A percentile compares a stretch with the other conserved stretches of the same genome.
These are phyloP conservation scores for Cercospora zeina DNA, from an alignment of 2,329 filamentous ascomycete genomes.

Conservation along the genomic window DNA sequence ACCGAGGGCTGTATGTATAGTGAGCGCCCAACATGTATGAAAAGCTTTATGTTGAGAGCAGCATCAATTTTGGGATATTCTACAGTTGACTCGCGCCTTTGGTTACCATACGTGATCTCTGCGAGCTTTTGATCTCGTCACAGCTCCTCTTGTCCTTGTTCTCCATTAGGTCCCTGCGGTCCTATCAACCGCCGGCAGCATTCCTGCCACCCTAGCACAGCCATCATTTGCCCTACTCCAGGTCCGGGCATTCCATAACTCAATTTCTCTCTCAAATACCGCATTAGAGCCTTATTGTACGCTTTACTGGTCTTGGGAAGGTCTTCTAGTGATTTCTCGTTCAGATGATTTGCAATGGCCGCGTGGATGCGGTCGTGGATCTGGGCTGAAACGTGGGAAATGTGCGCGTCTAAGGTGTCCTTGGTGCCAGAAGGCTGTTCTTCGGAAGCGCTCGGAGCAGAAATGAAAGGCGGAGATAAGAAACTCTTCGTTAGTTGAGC, in stretches of 20 bases:
- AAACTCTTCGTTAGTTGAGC: not conserved
- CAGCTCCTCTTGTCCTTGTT: not conserved
- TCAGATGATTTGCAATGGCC: not conserved
- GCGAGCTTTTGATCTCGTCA: not conserved
- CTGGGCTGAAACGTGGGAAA: not conserved
- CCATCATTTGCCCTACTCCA: slow-evolving; percentile 55
- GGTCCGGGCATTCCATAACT: slow-evolving; percentile 56
- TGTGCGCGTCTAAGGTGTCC: slow-evolving; percentile 4
- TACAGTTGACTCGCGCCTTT: not conserved
- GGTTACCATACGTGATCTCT: too few species aligned
- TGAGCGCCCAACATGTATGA: not conserved
- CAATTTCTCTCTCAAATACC: slow-evolving; percentile 59
- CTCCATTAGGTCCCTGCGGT: not conserved
- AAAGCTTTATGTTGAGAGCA: not conserved
- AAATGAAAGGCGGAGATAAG: not conserved
- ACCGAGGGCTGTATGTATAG: not conserved
- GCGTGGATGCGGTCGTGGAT: slow-evolving; percentile 12
- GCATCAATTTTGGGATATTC: not conserved
- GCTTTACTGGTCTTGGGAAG: slow-evolving; percentile 26
- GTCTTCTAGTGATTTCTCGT: not conserved
- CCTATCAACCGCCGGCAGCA: slow-evolving; percentile 43
- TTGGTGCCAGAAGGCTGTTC: not conserved
- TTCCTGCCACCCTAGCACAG: slow-evolving; percentile 56
- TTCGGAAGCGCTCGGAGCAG: not conserved
- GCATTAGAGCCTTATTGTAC: slow-evolving; percentile 48